Evolutionary conservation across 148 eudicot species (phyloP).

Genomic region (Cornus kousa): DNA sequence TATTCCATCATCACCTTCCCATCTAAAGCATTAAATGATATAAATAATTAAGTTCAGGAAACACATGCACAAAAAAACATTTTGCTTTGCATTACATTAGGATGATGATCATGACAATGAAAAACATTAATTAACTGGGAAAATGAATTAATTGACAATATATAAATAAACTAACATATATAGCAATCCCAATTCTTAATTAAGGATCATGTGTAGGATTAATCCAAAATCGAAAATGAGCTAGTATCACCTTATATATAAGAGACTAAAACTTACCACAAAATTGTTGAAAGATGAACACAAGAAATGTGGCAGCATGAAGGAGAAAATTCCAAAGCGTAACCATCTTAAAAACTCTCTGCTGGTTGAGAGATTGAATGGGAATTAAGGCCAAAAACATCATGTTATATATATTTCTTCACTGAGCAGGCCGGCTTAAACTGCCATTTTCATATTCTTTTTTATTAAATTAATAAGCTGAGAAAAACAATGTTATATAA

Average conservation of each 20-base stretch:
- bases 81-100: neutral
- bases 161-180: too few relatives aligned
- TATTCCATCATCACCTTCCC: conserved; percentile 49
- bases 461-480: too few relatives aligned
- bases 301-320: neutral
- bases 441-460: too few relatives aligned
- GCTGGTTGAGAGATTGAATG: too few relatives aligned
- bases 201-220: too few relatives aligned
- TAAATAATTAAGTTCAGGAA: neutral
- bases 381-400: too few relatives aligned
- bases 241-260: neutral
- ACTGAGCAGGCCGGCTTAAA: too few relatives aligned
- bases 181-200: too few relatives aligned
- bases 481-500: too few relatives aligned
- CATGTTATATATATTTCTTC: too few relatives aligned
- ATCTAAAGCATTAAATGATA: conserved; percentile 8
- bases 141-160: too few relatives aligned
- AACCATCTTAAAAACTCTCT: neutral
- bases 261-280: conserved; percentile 7
- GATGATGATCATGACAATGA: neutral
- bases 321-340: conserved; percentile 1
- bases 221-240: neutral
- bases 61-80: neutral
- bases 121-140: too few relatives aligned
- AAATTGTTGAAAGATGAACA: neutral